phyloP scores from a whole-genome alignment of 345 rosid species.

The Lagerstroemia speciosa region DNA sequence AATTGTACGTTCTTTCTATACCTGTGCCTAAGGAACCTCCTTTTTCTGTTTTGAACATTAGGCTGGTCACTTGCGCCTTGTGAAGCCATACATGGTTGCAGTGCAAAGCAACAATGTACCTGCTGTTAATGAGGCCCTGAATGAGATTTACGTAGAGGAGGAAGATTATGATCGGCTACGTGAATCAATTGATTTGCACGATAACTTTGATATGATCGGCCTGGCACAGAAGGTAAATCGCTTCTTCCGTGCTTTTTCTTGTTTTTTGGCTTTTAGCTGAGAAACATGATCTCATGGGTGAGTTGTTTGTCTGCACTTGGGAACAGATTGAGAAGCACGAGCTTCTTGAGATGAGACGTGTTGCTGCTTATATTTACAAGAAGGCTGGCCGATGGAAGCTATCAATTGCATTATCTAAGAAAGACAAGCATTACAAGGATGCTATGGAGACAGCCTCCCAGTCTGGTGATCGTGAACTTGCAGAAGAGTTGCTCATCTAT shows the following conservation, averaged over 20 bases:
- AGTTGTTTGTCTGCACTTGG: conserved; percentile 2
- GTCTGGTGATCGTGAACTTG: conserved; percentile 93
- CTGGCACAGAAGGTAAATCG: conserved; percentile 43
- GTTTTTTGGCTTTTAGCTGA: background rate
- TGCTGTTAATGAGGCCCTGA: conserved; percentile 48
- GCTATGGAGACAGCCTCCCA: conserved; percentile 99
- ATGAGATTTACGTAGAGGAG: conserved; percentile 46
- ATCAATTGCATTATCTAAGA: conserved; percentile 94
- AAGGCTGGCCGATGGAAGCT: conserved; percentile 99
- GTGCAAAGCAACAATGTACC: conserved; percentile 48
- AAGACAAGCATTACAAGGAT: conserved; percentile 83
- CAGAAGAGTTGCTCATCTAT: conserved; percentile 89
- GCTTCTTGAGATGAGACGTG: conserved; percentile 99
- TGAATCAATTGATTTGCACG: conserved; percentile 46
- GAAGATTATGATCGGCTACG: conserved; percentile 45
- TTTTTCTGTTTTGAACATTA: conserved; percentile 10
- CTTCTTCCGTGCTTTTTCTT: background rate
- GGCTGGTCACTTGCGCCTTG: conserved; percentile 45
- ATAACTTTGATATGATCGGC: conserved; percentile 48
- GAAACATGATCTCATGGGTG: background rate
- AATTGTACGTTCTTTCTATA: background rate
- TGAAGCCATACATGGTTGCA: conserved; percentile 51
- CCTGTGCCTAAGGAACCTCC: background rate
- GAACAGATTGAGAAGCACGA: conserved; percentile 94
- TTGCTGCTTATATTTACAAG: conserved; percentile 95